Percentiles rank a stretch among this genome's conserved stretches.
Evolutionary conservation across 805 yeast species (phyloP).

Genomic region (Yamadazyma insecticola): DNA sequence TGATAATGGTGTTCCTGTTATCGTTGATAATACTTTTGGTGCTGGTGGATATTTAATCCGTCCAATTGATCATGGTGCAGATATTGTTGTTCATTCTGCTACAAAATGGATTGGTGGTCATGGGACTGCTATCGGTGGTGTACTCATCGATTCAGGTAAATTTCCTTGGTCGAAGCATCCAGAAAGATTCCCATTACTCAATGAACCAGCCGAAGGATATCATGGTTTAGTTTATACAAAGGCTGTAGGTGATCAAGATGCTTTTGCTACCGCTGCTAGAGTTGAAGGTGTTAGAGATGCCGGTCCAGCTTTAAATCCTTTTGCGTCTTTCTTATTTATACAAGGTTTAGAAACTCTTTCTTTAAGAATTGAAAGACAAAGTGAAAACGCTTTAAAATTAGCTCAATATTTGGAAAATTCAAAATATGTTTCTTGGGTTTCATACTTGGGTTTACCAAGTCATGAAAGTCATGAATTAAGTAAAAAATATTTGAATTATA

Average conservation of each 20-base stretch:
- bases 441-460: constrained; percentile 83
- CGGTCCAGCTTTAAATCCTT: constrained; percentile 87
- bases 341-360: constrained; percentile 96
- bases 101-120: constrained; percentile 99
- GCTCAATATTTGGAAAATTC: constrained; percentile 73
- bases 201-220: constrained; percentile 88
- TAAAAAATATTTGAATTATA: constrained; percentile 64
- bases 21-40: constrained; percentile 95
- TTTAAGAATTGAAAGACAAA: constrained; percentile 90
- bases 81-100: constrained; percentile 88
- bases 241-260: constrained; percentile 66
- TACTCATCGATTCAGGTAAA: constrained; percentile 83
- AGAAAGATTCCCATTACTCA: constrained; percentile 81
- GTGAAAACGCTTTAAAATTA: constrained; percentile 71
- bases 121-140: constrained; percentile 93
- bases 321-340: constrained; percentile 76
- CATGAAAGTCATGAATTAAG: constrained; percentile 78
- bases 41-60: constrained; percentile 88
- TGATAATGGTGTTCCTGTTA: constrained; percentile 81
- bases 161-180: constrained; percentile 78
- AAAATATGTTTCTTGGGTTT: constrained; percentile 80
- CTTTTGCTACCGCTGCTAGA: constrained; percentile 77
- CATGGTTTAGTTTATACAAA: constrained; percentile 84
- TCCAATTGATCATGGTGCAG: constrained; percentile 88
- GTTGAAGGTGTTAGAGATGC: constrained; percentile 85